Evolutionary conservation across 2,329 filamentous ascomycete species (phyloP).

Genomic region (Monosporascus sp.): DNA sequence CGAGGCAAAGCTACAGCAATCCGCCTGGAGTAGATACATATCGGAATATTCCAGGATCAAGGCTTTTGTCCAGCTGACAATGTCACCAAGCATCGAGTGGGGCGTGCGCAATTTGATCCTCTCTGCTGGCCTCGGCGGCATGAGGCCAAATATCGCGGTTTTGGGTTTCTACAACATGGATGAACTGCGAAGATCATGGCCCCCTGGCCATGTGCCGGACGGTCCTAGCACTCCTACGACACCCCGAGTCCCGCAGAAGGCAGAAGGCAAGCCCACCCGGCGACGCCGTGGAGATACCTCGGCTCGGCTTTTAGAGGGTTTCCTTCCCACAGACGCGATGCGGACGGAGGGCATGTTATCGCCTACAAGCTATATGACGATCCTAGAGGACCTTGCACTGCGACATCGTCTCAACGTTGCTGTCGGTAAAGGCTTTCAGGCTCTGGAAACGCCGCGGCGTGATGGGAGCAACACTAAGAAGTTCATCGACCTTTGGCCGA

Average conservation of each 20-base stretch:
- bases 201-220: constrained; percentile 52
- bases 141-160: constrained; percentile 84
- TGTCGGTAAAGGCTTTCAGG: constrained; percentile 74
- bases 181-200: constrained; percentile 59
- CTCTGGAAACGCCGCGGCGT: constrained; percentile 64
- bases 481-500: constrained; percentile 85
- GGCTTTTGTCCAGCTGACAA: constrained; percentile 81
- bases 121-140: constrained; percentile 76
- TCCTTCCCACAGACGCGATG: constrained; percentile 65
- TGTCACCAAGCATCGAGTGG: constrained; percentile 80
- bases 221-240: constrained; percentile 32
- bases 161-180: constrained; percentile 77
- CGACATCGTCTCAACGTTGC: constrained; percentile 79
- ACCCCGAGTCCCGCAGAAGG: constrained; percentile 25
- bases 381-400: constrained; percentile 75
- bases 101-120: constrained; percentile 77
- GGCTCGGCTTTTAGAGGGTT: constrained; percentile 49
- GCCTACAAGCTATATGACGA: constrained; percentile 70
- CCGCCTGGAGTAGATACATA: constrained; percentile 80
- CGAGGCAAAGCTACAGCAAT: constrained; percentile 75
- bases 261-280: constrained; percentile 24
- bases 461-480: constrained; percentile 59
- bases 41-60: constrained; percentile 78
- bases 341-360: constrained; percentile 63
- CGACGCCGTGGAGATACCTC: constrained; percentile 50